These are phyloP conservation scores for Glycine latifolia DNA, from an alignment of 306 rosid species.

Conservation along the genomic window DNA sequence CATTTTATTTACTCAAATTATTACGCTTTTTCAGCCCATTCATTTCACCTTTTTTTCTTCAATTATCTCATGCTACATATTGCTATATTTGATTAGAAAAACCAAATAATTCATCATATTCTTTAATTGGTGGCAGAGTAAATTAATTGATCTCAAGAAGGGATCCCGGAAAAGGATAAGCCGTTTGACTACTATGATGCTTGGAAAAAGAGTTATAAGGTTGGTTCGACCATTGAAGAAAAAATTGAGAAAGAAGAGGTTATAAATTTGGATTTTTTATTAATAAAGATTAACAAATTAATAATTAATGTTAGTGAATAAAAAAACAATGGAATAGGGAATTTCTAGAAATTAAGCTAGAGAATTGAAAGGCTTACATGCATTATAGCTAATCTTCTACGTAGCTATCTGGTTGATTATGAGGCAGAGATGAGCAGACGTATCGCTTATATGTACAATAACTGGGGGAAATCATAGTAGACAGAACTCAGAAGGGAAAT, in stretches of 20 bases:
- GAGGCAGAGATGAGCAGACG: not conserved
- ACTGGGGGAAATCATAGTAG: not conserved
- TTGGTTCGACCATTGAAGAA: too few species aligned
- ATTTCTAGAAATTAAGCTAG: not conserved
- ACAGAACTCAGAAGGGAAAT: not conserved
- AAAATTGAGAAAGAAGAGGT: too few species aligned
- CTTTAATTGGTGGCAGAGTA: too few species aligned
- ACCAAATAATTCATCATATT: too few species aligned
- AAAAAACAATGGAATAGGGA: too few species aligned
- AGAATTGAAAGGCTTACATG: constrained; percentile 1
- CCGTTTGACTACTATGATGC: not conserved
- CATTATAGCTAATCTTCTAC: not conserved
- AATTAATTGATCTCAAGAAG: too few species aligned
- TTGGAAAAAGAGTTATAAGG: too few species aligned
- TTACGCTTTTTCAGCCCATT: not conserved
- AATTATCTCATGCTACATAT: not conserved
- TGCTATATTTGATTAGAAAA: too few species aligned
- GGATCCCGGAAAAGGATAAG: too few species aligned
- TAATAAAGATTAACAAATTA: too few species aligned
- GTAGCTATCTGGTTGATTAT: not conserved
- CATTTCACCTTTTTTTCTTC: not conserved
- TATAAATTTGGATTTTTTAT: too few species aligned
- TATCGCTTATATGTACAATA: not conserved
- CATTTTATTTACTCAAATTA: not conserved
- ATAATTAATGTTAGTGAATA: too few species aligned